Base-by-base conservation (phyloP, 1,284 basidiomycete species). In the Naganishia sp. region DNA sequence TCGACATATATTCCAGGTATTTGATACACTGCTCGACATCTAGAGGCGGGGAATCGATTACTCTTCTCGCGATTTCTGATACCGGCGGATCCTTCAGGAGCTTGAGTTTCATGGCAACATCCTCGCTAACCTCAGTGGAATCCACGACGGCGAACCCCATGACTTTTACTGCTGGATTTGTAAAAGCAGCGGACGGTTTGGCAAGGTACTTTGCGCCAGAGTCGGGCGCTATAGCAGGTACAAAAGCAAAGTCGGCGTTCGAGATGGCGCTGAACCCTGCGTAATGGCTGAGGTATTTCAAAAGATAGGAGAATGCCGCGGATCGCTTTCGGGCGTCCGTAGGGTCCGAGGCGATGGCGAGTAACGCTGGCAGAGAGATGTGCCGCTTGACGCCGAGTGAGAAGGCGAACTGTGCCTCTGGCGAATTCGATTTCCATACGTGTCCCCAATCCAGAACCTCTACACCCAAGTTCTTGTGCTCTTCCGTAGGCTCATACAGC, bases 371-470 rank as follows among this genome's bases (percentile, higher is more conserved):
- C 43, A 64, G 43, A 44, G 25, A 46, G 4, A 64, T 55, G 63
- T 66, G 52, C 23, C 55, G 55, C 31, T 59, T 55, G 43, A 69
- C 23, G 13, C 68, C 68, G 13, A 69, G 55, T 33, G 61, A 54
- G 64, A 63, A 69, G 15, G 13, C 28, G 13, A 28, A 72, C 81
- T 48, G 57, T 89, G 92, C 91, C 86, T 96, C 94, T 33, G 92
- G 90, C 0, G 90, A 91, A 23, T 83, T 85, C 3, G 83, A 78
- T 63, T 85, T 84, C 94, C 94, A 96, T 74, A 89, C 92, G 7
- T 86, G 83, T 0, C 90, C 88, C 94, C 94, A 99, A 73, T 92
- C 92, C 46, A 99, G 83, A 1, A 95, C 76, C 0, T 94, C 92
- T 10, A 99, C 80, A 9, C 86, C 85, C 2, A 98, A 82, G 55